Evolutionary conservation across 768 basidiomycete species (phyloP).

Genomic region (Chalciporus piperatus): DNA sequence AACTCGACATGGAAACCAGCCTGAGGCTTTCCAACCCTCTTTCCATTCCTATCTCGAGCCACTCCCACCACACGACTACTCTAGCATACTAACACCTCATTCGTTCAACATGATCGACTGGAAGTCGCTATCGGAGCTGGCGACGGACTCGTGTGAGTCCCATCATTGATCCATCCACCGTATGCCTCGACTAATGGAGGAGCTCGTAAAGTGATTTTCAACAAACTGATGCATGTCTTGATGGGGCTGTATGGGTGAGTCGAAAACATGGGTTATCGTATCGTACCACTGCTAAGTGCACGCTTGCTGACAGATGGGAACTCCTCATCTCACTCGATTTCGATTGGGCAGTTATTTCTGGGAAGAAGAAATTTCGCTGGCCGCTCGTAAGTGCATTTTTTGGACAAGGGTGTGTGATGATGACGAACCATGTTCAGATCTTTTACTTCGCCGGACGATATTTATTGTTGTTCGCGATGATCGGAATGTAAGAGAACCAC

Average conservation of each 20-base stretch:
- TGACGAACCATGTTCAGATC: conserved; percentile 25
- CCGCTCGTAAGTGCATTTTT: conserved; percentile 38
- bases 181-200: neutral
- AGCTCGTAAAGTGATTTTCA: conserved; percentile 34
- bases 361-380: conserved; percentile 45
- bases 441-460: conserved; percentile 49
- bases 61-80: neutral
- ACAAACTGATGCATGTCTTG: conserved; percentile 41
- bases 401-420: neutral
- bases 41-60: neutral
- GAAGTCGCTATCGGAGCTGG: conserved; percentile 38
- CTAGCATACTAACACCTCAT: neutral
- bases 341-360: conserved; percentile 39
- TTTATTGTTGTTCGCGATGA: conserved; percentile 41
- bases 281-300: neutral
- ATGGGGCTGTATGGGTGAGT: conserved; percentile 45
- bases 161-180: neutral
- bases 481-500: conserved; percentile 40
- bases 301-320: conserved; percentile 38
- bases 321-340: conserved; percentile 40
- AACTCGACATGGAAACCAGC: neutral
- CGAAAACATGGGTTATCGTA: neutral
- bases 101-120: conserved; percentile 38
- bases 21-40: neutral
- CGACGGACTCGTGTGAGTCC: conserved; percentile 34